Conservation (phyloP, 345 rosid genomes). For the Trapa incisa region DNA sequence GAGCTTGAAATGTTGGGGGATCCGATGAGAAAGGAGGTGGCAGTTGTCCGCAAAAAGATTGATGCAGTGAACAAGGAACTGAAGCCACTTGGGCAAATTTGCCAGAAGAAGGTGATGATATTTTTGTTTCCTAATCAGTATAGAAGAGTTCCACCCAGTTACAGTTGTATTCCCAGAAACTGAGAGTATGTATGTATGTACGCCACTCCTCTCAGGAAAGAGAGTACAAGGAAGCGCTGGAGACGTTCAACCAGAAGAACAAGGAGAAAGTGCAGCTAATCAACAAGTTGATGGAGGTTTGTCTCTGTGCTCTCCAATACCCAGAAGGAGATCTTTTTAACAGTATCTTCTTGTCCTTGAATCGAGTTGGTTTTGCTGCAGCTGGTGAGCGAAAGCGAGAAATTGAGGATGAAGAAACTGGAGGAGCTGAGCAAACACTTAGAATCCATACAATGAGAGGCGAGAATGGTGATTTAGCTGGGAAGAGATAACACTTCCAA, state of each 20-base stretch:
- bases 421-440: constrained; percentile 63
- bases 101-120: constrained; percentile 72
- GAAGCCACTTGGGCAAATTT: constrained; percentile 67
- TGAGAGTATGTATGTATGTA: not conserved
- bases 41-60: constrained; percentile 70
- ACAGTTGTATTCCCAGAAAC: not conserved
- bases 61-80: constrained; percentile 89
- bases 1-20: constrained; percentile 87
- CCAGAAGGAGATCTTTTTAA: not conserved
- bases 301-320: not conserved
- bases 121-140: not conserved
- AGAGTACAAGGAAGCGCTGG: constrained; percentile 56
- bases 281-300: constrained; percentile 44
- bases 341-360: not conserved
- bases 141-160: not conserved
- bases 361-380: constrained; percentile 13
- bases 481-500: not conserved
- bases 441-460: constrained; percentile 10
- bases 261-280: constrained; percentile 48
- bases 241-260: constrained; percentile 69
- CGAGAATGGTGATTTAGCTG: not conserved
- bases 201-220: constrained; percentile 40
- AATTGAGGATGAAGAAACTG: constrained; percentile 63
- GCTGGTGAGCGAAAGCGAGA: constrained; percentile 72
- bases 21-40: constrained; percentile 96